Evolutionary conservation across 306 rosid species (phyloP).

Genomic region (Quillaja saponaria): DNA sequence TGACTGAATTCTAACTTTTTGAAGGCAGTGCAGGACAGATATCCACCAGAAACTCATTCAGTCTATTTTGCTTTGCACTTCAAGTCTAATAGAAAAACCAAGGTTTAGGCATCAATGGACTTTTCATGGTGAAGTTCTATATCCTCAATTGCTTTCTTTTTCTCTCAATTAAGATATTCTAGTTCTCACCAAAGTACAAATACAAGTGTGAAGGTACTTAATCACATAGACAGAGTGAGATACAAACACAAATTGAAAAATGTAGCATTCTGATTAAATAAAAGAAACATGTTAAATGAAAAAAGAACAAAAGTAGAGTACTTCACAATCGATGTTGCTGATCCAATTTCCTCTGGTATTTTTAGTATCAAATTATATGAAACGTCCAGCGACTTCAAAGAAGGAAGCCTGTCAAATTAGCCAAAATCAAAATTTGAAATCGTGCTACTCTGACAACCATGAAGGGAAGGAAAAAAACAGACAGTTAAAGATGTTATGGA

Average conservation of each 20-base stretch:
- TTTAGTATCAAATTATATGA: constrained; percentile 58
- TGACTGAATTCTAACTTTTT: no score
- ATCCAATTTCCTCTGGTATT: constrained; percentile 80
- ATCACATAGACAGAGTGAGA: constrained; percentile 10
- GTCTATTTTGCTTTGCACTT: no score
- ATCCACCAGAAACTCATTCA: no score
- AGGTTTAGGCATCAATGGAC: no score
- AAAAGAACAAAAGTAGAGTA: constrained; percentile 31
- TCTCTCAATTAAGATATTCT: no score
- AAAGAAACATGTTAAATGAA: constrained; percentile 8
- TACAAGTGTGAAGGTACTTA: no score
- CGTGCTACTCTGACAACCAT: neutral
- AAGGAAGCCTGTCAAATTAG: constrained; percentile 60
- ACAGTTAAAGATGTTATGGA: no score
- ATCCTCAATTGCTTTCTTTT: no score
- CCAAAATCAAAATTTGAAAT: constrained; percentile 12
- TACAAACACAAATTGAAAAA: constrained; percentile 4
- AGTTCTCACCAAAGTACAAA: no score
- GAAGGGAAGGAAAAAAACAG: neutral
- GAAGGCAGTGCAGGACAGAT: no score
- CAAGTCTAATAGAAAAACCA: no score
- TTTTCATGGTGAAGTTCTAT: no score
- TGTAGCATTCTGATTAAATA: constrained; percentile 21
- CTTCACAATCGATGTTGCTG: constrained; percentile 82
- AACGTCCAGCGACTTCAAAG: constrained; percentile 73